Conservation (phyloP, 345 rosid species). For the Salix dunnii region DNA sequence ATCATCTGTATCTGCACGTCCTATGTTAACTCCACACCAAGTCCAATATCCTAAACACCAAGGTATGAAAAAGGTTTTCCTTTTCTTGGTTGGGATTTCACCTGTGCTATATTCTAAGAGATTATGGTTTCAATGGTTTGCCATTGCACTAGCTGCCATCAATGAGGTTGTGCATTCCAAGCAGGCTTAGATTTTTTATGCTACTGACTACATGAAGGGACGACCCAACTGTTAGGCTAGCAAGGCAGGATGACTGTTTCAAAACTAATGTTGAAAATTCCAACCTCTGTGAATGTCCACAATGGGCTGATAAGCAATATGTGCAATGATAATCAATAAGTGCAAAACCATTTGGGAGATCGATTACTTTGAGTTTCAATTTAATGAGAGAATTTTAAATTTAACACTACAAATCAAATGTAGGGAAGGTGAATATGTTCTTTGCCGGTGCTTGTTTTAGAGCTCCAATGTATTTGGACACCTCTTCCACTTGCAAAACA, state of each 20-base stretch:
- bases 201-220: not conserved
- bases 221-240: not conserved
- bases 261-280: not conserved
- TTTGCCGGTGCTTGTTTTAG: not conserved
- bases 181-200: not conserved
- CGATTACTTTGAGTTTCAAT: not conserved
- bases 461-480: not conserved
- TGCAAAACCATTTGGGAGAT: not conserved
- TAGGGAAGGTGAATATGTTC: not conserved
- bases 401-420: not conserved
- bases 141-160: not conserved
- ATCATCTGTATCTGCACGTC: slow-evolving; percentile 44
- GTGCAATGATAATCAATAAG: not conserved
- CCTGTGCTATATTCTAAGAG: not conserved
- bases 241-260: not conserved
- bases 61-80: slow-evolving; percentile 16
- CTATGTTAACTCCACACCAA: slow-evolving; percentile 48
- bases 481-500: not conserved
- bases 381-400: not conserved
- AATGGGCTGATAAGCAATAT: not conserved
- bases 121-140: not conserved
- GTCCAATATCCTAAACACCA: slow-evolving; percentile 42
- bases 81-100: not conserved
- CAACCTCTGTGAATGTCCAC: not conserved
- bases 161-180: not conserved